Evolutionary conservation across 768 basidiomycete species (phyloP).

Genomic region (Kwoniella sp.): DNA sequence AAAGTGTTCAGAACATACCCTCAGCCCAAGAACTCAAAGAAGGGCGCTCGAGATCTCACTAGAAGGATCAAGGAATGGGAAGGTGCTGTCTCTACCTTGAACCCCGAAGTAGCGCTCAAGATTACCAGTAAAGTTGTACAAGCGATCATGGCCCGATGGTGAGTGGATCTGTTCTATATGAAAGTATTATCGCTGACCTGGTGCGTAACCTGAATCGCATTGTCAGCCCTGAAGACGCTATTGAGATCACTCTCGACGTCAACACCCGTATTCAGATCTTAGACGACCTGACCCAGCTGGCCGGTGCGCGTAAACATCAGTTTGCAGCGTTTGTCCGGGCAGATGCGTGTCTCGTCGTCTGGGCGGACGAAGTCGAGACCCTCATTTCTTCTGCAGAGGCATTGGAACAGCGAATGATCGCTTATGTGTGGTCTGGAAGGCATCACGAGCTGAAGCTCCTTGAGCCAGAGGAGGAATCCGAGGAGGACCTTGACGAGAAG

Average conservation of each 20-base stretch:
- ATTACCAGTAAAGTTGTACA: conserved; percentile 63
- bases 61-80: conserved; percentile 49
- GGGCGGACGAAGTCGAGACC: conserved; percentile 76
- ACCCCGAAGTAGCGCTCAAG: conserved; percentile 73
- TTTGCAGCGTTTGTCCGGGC: conserved; percentile 85
- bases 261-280: conserved; percentile 84
- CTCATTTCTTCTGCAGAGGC: conserved; percentile 64
- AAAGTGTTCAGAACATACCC: conserved; percentile 39
- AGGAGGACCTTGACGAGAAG: conserved; percentile 25
- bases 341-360: conserved; percentile 80
- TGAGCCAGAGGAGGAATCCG: conserved; percentile 31
- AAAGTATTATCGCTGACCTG: not conserved
- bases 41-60: conserved; percentile 35
- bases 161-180: conserved; percentile 14
- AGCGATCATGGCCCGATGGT: conserved; percentile 44
- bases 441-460: conserved; percentile 36
- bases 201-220: not conserved
- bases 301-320: conserved; percentile 82
- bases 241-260: conserved; percentile 62
- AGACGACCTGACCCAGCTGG: conserved; percentile 74
- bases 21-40: conserved; percentile 30
- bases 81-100: conserved; percentile 58
- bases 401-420: conserved; percentile 71
- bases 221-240: conserved; percentile 33
- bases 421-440: conserved; percentile 68